Evolutionary conservation across 805 yeast species (phyloP).

Genomic region (Metschnikowia drakensbergensis): DNA sequence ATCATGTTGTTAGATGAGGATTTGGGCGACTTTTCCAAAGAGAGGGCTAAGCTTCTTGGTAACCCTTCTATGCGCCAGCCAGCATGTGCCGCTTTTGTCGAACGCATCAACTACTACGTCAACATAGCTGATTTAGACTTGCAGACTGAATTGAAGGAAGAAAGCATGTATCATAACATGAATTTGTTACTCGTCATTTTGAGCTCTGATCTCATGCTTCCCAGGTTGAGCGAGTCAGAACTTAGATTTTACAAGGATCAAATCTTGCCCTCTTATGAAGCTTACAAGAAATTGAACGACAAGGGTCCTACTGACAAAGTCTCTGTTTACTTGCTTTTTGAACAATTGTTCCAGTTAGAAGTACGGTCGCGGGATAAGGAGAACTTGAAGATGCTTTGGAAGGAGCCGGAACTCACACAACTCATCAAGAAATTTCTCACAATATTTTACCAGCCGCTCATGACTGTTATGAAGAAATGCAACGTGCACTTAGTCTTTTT

Average conservation of each 20-base stretch:
- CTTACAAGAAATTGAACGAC: conserved; percentile 19
- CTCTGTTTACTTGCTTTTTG: conserved; percentile 49
- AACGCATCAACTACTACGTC: conserved; percentile 45
- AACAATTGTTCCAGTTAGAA: conserved; percentile 58
- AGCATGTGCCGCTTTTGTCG: conserved; percentile 23
- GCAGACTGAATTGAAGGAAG: conserved; percentile 44
- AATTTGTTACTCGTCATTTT: conserved; percentile 59
- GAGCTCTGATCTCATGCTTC: conserved; percentile 20
- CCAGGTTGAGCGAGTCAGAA: conserved; percentile 14
- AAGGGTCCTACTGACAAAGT: conserved; percentile 13
- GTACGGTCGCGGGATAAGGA: conserved; percentile 74
- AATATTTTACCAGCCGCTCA: conserved; percentile 70
- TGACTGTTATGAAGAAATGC: conserved; percentile 63
- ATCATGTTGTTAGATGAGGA: conserved; percentile 73
- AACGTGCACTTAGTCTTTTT: conserved; percentile 58
- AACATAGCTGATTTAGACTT: conserved; percentile 46
- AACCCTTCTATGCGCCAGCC: conserved; percentile 37
- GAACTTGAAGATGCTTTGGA: conserved; percentile 73
- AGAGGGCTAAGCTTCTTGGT: conserved; percentile 47
- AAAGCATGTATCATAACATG: conserved; percentile 63
- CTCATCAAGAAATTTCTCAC: conserved; percentile 70
- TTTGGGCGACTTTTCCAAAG: conserved; percentile 50
- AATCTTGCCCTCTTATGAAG: conserved; percentile 19
- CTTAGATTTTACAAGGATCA: conserved; percentile 6
- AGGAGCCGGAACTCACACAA: conserved; percentile 75